These are phyloP conservation scores for Penstemon davidsonii DNA, from an alignment of 257 asterid genomes.

Conservation along the genomic window DNA sequence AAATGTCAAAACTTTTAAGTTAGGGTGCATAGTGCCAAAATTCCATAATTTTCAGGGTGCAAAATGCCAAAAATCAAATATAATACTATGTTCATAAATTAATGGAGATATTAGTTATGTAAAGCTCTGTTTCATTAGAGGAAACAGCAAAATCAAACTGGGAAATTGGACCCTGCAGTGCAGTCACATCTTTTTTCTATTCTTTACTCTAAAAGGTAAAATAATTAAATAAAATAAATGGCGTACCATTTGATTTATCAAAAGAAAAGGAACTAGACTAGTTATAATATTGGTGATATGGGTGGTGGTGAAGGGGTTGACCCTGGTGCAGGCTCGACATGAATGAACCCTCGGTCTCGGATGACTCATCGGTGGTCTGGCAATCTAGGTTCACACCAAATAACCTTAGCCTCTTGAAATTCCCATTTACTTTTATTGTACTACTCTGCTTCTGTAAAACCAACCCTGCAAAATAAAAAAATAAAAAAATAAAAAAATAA, in stretches of 20 bases:
- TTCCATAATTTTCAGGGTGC: no score
- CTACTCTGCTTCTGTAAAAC: slow-evolving; percentile 30
- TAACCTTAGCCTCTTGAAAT: slow-evolving; percentile 68
- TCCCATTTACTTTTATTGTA: slow-evolving; percentile 42
- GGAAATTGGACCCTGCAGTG: slow-evolving; percentile 51
- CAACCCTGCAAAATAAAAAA: slow-evolving; percentile 22
- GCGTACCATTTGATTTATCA: slow-evolving; percentile 59
- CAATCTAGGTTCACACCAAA: slow-evolving; percentile 89
- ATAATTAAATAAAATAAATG: slow-evolving; percentile 14
- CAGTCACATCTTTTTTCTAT: slow-evolving; percentile 43
- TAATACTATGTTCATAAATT: not conserved
- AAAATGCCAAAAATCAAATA: no score
- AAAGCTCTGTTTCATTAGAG: slow-evolving; percentile 45
- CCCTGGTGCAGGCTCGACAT: slow-evolving; percentile 38
- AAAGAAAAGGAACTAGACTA: slow-evolving; percentile 14
- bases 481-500: no score
- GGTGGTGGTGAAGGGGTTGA: slow-evolving; percentile 31
- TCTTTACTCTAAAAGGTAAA: not conserved
- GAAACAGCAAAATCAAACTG: slow-evolving; percentile 74
- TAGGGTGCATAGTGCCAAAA: no score
- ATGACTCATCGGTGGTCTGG: slow-evolving; percentile 46
- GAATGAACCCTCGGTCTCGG: slow-evolving; percentile 53
- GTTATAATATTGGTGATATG: slow-evolving; percentile 39
- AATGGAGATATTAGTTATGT: slow-evolving; percentile 20
- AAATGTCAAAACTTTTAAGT: no score